Conservation (phyloP, 83 land plant genomes). For the Thuja plicata region DNA sequence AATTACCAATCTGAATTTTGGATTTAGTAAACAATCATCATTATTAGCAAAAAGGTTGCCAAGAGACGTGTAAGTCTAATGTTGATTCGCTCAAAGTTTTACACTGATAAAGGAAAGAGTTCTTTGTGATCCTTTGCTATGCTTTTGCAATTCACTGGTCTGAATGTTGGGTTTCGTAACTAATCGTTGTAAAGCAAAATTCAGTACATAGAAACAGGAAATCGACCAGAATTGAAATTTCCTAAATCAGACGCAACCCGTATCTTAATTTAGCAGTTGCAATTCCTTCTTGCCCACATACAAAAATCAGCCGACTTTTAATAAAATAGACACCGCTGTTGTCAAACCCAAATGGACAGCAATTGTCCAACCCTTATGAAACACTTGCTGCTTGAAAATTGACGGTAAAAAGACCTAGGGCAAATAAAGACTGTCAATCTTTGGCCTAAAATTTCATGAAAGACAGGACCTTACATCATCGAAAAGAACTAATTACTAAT, state of each 20-base stretch:
- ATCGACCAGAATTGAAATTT: background rate
- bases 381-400: too few species aligned
- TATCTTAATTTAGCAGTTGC: background rate
- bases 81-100: too few species aligned
- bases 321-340: background rate
- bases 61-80: too few species aligned
- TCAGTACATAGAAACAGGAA: background rate
- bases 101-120: too few species aligned
- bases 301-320: background rate
- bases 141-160: background rate
- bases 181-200: background rate
- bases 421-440: too few species aligned
- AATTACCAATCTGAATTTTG: background rate
- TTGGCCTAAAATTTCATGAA: background rate
- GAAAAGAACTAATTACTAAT: too few species aligned
- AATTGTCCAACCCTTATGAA: background rate
- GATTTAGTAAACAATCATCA: too few species aligned
- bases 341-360: background rate
- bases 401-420: too few species aligned
- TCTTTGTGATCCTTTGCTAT: background rate
- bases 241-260: background rate
- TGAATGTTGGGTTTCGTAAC: background rate
- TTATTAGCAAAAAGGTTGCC: background rate
- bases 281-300: background rate
- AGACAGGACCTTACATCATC: background rate